These are phyloP conservation scores for Styphnolobium japonicum DNA, from an alignment of 306 rosid species.

Conservation along the genomic window DNA sequence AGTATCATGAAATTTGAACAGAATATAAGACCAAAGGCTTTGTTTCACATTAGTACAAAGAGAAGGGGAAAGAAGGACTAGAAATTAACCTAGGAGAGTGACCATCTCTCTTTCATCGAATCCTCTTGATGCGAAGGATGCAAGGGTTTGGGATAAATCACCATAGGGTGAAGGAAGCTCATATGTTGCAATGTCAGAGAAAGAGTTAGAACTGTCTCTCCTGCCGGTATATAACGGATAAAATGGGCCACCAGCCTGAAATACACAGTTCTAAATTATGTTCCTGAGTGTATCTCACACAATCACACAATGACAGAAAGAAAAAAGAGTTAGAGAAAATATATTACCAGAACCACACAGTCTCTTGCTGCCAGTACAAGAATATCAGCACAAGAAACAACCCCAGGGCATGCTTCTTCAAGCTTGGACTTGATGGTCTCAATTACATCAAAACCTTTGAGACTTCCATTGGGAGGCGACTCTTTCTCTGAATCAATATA, in stretches of 20 bases:
- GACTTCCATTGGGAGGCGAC: constrained; percentile 31
- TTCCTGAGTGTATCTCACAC: not conserved
- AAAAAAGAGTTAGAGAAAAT: not conserved
- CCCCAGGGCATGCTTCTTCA: constrained; percentile 40
- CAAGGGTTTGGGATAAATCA: constrained; percentile 26
- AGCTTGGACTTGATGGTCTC: constrained; percentile 37
- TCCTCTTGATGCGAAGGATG: constrained; percentile 37
- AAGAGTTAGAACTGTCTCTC: constrained; percentile 32
- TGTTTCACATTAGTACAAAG: not conserved
- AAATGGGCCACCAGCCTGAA: constrained; percentile 43
- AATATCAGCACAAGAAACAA: constrained; percentile 49
- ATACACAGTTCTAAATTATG: constrained; percentile 6
- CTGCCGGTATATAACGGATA: constrained; percentile 39
- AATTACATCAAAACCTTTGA: constrained; percentile 43
- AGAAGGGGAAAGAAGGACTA: not conserved
- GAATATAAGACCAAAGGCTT: not conserved
- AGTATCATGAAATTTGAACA: not conserved
- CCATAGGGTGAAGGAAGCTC: constrained; percentile 40
- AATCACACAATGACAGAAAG: not conserved
- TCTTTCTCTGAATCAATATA: constrained; percentile 37
- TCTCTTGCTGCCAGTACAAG: constrained; percentile 52
- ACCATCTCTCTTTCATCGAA: constrained; percentile 41
- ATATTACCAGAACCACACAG: constrained; percentile 32
- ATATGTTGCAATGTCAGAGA: constrained; percentile 20
- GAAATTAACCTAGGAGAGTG: constrained; percentile 31